These are phyloP conservation scores for Waltergamsia citrina DNA, from an alignment of 2,329 filamentous ascomycete genomes.

Conservation along the genomic window DNA sequence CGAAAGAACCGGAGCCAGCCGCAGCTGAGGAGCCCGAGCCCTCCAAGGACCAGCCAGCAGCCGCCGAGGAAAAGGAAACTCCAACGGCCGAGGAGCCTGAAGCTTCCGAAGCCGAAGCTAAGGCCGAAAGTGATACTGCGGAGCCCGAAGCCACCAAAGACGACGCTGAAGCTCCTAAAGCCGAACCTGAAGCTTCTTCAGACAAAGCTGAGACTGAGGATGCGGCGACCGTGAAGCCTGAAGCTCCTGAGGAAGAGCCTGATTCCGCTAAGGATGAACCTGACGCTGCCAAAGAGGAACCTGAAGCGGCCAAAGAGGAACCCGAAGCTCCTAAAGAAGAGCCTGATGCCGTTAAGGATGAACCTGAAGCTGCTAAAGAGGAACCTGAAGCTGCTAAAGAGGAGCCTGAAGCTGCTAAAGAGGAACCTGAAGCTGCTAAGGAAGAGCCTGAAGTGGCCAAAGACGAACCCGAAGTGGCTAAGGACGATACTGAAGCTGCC, in stretches of 20 bases:
- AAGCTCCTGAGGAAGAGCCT: neutral
- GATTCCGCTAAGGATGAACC: neutral
- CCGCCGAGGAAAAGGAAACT: neutral
- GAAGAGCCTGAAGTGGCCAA: neutral
- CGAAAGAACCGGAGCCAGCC: neutral
- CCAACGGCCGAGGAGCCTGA: neutral
- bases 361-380: conserved; percentile 2
- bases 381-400: conserved; percentile 1
- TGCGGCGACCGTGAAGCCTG: no score
- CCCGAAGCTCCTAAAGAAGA: neutral
- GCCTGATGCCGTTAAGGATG: no score
- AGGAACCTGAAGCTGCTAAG: neutral
- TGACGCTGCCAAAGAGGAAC: neutral
- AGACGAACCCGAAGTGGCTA: neutral
- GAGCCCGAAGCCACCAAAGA: neutral
- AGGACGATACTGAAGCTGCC: neutral
- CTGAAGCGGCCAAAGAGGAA: neutral
- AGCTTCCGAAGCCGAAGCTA: neutral
- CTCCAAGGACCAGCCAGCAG: neutral
- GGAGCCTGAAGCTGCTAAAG: neutral
- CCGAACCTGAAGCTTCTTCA: neutral
- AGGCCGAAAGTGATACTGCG: neutral
- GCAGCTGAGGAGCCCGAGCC: no score
- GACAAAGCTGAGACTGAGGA: neutral
- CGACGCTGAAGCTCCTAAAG: neutral